Evolutionary conservation across 2,329 filamentous ascomycete species (phyloP).

Genomic region (Coniochaeta hoffmannii): DNA sequence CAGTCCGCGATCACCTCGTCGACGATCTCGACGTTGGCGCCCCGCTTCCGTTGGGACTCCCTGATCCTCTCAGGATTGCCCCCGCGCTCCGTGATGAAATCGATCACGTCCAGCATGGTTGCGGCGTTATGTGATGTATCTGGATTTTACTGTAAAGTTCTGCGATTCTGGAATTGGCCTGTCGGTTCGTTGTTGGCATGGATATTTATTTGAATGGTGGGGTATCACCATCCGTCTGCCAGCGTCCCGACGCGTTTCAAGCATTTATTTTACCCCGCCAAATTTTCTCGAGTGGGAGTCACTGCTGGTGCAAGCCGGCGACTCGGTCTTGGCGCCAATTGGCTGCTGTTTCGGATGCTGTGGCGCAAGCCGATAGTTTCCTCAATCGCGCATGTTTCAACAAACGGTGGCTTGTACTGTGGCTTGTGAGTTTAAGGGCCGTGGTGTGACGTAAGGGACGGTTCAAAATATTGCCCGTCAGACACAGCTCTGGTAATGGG

Average conservation of each 20-base stretch:
- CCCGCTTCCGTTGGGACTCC: slow-evolving; percentile 79
- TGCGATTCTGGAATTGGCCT: background rate
- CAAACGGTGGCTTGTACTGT: background rate
- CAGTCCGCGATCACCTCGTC: slow-evolving; percentile 86
- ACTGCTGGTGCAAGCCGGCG: no score
- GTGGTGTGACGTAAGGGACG: background rate
- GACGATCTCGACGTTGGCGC: slow-evolving; percentile 74
- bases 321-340: no score
- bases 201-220: background rate
- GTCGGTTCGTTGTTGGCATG: background rate
- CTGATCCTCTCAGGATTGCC: slow-evolving; percentile 88
- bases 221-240: no score
- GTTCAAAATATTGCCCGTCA: background rate
- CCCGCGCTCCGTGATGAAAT: slow-evolving; percentile 60
- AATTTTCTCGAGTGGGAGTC: background rate
- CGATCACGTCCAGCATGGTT: background rate
- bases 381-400: no score
- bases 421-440: background rate
- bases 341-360: background rate
- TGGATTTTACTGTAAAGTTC: background rate
- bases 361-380: background rate
- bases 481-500: background rate
- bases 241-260: background rate
- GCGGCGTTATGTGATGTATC: background rate
- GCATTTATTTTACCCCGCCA: slow-evolving; percentile 1